Evolutionary conservation across 495 filamentous ascomycete species (phyloP).

Genomic region (Geopyxis carbonaria): DNA sequence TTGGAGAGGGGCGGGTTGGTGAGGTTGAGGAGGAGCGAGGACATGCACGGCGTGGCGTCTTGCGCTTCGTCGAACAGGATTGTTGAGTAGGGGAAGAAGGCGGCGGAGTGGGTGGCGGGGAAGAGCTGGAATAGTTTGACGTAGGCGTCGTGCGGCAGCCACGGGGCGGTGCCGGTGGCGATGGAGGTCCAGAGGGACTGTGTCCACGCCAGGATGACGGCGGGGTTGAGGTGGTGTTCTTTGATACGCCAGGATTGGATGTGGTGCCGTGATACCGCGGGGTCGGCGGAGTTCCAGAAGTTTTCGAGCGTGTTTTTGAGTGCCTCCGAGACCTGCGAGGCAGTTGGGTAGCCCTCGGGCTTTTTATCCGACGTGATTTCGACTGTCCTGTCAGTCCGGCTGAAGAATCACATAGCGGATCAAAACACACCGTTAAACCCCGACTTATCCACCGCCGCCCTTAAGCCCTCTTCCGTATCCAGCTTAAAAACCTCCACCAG

Average conservation of each 20-base stretch:
- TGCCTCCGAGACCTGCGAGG: conserved; percentile 6
- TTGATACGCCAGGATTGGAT: no score
- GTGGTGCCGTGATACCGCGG: no score
- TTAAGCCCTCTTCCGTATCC: conserved; percentile 4
- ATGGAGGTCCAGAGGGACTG: conserved; percentile 11
- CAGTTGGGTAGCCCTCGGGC: conserved; percentile 11
- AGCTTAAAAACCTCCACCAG: background rate
- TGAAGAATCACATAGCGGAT: background rate
- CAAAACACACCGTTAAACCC: no score
- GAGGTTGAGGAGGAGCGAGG: conserved; percentile 11
- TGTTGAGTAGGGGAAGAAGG: conserved; percentile 12
- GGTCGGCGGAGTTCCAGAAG: conserved; percentile 12
- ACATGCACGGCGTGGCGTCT: conserved; percentile 14
- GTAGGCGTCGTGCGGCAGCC: conserved; percentile 18
- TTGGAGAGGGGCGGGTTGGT: conserved; percentile 4
- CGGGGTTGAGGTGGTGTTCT: conserved; percentile 4
- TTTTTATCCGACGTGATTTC: conserved; percentile 2
- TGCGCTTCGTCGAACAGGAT: conserved; percentile 21
- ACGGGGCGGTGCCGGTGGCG: conserved; percentile 2
- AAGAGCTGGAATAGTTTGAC: conserved; percentile 14
- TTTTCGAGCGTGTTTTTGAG: conserved; percentile 10
- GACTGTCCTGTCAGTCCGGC: background rate
- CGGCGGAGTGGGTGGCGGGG: background rate
- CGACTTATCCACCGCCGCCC: conserved; percentile 8
- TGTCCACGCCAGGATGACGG: conserved; percentile 10